Percentiles rank a stretch among this genome's conserved stretches.
These are phyloP conservation scores for Marchantia polymorpha DNA, from an alignment of 225 moss, liverwort and hornwort genomes.

Conservation along the genomic window DNA sequence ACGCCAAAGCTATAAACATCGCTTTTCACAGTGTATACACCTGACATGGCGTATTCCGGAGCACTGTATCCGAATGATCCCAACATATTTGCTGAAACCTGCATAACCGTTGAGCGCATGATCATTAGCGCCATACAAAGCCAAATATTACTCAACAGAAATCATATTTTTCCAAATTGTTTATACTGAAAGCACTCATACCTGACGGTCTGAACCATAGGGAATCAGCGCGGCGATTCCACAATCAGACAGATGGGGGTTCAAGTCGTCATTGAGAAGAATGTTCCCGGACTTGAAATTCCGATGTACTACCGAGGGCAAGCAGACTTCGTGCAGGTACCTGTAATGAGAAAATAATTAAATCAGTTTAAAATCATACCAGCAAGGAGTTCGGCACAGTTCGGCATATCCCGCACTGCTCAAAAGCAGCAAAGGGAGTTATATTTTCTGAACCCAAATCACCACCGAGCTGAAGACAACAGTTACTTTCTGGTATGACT, in stretches of 20 bases:
- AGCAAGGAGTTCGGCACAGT: too few relatives aligned
- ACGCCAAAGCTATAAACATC: constrained; percentile 85
- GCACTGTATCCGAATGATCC: constrained; percentile 82
- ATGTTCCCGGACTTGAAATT: constrained; percentile 82
- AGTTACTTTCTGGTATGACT: too few relatives aligned
- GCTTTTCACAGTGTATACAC: constrained; percentile 65
- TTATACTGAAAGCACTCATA: not conserved
- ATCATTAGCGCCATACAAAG: not conserved
- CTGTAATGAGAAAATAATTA: constrained; percentile 30
- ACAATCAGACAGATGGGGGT: constrained; percentile 63
- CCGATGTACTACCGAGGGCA: constrained; percentile 66
- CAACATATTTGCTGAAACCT: constrained; percentile 76
- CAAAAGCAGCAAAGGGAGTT: not conserved
- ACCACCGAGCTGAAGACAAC: not conserved
- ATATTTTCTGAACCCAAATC: not conserved
- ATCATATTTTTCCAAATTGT: not conserved
- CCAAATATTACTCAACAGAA: not conserved
- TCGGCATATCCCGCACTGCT: too few relatives aligned
- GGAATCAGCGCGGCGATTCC: constrained; percentile 74
- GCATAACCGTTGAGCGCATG: constrained; percentile 6
- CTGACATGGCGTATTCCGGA: constrained; percentile 77
- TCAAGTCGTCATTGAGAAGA: constrained; percentile 65
- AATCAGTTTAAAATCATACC: not conserved
- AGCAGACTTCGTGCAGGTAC: constrained; percentile 76
- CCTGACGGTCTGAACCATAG: constrained; percentile 71